Percentiles rank a stretch among this genome's conserved stretches.
These are phyloP conservation scores for Chrysopogon serrulatus DNA, from an alignment of 176 grass and related monocot genomes.

Conservation along the genomic window DNA sequence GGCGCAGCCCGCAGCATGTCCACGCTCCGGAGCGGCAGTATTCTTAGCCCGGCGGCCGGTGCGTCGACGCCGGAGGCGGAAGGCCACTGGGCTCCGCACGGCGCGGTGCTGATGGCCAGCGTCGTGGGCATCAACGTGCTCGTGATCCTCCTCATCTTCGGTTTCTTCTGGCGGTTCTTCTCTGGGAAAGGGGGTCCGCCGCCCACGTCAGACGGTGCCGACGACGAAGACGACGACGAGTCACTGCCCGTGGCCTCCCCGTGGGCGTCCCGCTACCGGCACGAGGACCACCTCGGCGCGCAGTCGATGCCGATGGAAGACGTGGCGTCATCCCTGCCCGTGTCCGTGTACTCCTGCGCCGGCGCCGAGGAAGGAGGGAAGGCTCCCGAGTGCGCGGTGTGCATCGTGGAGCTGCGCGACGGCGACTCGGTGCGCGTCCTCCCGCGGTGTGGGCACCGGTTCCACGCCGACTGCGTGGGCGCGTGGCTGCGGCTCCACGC, in stretches of 20 bases:
- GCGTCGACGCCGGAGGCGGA: background rate
- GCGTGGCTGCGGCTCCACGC: constrained; percentile 46
- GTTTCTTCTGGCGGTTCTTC: constrained; percentile 67
- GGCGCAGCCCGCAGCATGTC: constrained; percentile 7
- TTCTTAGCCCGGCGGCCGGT: background rate
- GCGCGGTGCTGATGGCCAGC: constrained; percentile 19
- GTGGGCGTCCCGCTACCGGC: background rate
- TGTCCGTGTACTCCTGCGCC: constrained; percentile 32
- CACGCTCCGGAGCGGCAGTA: background rate
- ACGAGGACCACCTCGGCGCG: background rate
- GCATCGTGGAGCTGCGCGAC: constrained; percentile 54
- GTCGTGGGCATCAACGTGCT: constrained; percentile 51
- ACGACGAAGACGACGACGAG: background rate
- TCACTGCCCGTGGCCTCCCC: constrained; percentile 13
- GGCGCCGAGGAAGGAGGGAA: background rate
- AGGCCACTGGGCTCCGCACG: constrained; percentile 32
- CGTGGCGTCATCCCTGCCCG: constrained; percentile 30
- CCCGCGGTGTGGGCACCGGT: constrained; percentile 47
- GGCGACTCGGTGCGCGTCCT: constrained; percentile 39
- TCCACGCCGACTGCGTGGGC: constrained; percentile 61
- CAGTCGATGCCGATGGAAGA: background rate
- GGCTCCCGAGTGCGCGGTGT: constrained; percentile 52
- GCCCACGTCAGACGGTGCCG: background rate
- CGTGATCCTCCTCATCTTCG: constrained; percentile 43
- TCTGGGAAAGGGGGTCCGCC: constrained; percentile 8